Conservation (phyloP, 345 rosid genomes). For the Erucastrum elatum region DNA sequence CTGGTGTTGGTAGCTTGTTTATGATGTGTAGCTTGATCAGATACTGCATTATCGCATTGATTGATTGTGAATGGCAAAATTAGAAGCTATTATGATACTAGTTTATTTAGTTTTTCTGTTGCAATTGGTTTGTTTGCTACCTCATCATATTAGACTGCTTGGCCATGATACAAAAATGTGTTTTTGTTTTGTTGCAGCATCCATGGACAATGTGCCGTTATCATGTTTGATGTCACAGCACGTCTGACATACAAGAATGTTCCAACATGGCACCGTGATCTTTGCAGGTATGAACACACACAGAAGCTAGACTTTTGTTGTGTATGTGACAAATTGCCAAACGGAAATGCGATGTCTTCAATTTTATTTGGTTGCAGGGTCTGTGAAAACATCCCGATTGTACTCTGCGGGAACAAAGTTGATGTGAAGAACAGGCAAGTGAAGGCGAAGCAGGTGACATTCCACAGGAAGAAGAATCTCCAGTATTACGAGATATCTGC, state of each 20-base stretch:
- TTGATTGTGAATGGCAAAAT: not conserved
- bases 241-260: conserved; percentile 97
- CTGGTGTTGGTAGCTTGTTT: not conserved
- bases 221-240: conserved; percentile 98
- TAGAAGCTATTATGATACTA: not conserved
- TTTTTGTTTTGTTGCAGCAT: conserved; percentile 54
- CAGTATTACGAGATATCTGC: conserved; percentile 95
- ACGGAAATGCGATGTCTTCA: not conserved
- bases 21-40: not conserved
- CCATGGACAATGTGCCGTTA: conserved; percentile 96
- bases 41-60: not conserved
- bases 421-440: conserved; percentile 97
- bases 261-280: conserved; percentile 99
- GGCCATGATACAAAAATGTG: not conserved
- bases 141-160: not conserved
- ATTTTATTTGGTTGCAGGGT: conserved; percentile 47
- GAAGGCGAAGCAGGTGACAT: conserved; percentile 91
- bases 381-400: conserved; percentile 88
- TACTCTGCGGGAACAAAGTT: conserved; percentile 89
- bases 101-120: not conserved
- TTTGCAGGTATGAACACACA: conserved; percentile 58
- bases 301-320: not conserved
- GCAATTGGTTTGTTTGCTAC: not conserved
- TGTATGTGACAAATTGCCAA: not conserved
- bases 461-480: conserved; percentile 94